Conservation (phyloP, 2,329 filamentous ascomycete genomes). For the Aspergillus niger region DNA sequence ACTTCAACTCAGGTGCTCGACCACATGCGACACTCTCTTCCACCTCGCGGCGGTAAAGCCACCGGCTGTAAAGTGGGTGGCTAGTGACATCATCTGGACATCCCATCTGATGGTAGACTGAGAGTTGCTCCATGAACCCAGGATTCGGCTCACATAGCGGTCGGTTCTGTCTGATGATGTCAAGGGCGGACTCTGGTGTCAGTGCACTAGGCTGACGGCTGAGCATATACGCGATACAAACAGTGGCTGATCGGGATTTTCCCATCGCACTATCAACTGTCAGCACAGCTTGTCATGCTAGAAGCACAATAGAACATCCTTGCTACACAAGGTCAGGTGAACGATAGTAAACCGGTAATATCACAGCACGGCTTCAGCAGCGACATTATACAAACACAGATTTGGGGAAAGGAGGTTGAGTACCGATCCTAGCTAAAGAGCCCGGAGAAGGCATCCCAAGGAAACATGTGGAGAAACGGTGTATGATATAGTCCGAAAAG, state of each 20-base stretch:
- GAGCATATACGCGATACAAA: slow-evolving; percentile 83
- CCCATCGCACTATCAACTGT: slow-evolving; percentile 76
- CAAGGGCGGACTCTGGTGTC: slow-evolving; percentile 65
- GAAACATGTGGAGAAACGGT: neutral
- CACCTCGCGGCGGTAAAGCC: slow-evolving; percentile 67
- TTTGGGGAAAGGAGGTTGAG: neutral
- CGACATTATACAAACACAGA: neutral
- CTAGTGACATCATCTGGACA: slow-evolving; percentile 70
- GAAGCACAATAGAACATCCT: neutral
- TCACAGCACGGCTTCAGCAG: neutral
- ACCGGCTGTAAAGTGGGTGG: slow-evolving; percentile 78
- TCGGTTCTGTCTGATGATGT: slow-evolving; percentile 68
- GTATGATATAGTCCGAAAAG: too few relatives aligned
- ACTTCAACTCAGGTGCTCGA: slow-evolving; percentile 72
- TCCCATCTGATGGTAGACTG: slow-evolving; percentile 84
- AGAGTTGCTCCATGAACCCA: slow-evolving; percentile 87
- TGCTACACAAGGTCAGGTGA: slow-evolving; percentile 33
- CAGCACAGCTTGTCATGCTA: neutral
- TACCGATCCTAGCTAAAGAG: neutral
- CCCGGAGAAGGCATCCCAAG: neutral
- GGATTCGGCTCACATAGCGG: slow-evolving; percentile 84
- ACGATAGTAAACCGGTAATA: neutral
- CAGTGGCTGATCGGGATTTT: slow-evolving; percentile 86
- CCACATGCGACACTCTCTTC: slow-evolving; percentile 70
- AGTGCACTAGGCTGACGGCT: slow-evolving; percentile 59